phyloP scores from a whole-genome alignment of 2,329 filamentous ascomycete genomes.

The Cylindrodendrum hubeiense region DNA sequence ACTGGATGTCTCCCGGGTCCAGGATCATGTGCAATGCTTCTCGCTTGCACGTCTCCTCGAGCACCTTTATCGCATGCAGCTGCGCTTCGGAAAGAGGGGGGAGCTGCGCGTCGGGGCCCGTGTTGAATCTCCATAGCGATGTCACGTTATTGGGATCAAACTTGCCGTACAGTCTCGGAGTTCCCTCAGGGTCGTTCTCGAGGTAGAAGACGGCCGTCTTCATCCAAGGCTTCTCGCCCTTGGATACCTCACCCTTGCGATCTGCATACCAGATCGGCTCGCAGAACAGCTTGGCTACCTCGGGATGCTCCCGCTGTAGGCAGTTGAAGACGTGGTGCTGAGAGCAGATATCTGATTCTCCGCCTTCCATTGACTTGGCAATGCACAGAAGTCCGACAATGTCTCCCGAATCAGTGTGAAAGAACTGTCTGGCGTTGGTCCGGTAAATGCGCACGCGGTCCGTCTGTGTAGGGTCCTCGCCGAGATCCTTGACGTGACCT shows the following conservation, averaged over 20 bases:
- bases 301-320: constrained; percentile 79
- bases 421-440: constrained; percentile 73
- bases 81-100: constrained; percentile 79
- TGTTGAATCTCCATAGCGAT: constrained; percentile 79
- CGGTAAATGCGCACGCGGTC: constrained; percentile 92
- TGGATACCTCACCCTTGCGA: constrained; percentile 84
- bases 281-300: constrained; percentile 81
- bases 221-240: constrained; percentile 81
- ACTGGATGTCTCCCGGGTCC: constrained; percentile 90
- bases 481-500: constrained; percentile 90
- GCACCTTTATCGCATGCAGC: constrained; percentile 69
- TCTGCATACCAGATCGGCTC: constrained; percentile 92
- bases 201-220: constrained; percentile 81
- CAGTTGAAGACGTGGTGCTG: constrained; percentile 83
- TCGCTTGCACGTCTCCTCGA: constrained; percentile 79
- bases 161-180: constrained; percentile 67
- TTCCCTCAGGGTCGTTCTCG: constrained; percentile 72
- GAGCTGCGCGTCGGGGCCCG: constrained; percentile 68
- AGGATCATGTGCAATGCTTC: constrained; percentile 86
- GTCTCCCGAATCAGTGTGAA: constrained; percentile 83
- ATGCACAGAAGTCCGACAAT: constrained; percentile 88
- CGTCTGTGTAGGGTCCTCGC: constrained; percentile 83
- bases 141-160: constrained; percentile 92
- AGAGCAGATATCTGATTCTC: constrained; percentile 81
- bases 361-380: constrained; percentile 81